A percentile compares a stretch with the other conserved stretches of the same genome.
Conservation (phyloP, 1,284 basidiomycete species). For the Ceratobasidium sp. region DNA sequence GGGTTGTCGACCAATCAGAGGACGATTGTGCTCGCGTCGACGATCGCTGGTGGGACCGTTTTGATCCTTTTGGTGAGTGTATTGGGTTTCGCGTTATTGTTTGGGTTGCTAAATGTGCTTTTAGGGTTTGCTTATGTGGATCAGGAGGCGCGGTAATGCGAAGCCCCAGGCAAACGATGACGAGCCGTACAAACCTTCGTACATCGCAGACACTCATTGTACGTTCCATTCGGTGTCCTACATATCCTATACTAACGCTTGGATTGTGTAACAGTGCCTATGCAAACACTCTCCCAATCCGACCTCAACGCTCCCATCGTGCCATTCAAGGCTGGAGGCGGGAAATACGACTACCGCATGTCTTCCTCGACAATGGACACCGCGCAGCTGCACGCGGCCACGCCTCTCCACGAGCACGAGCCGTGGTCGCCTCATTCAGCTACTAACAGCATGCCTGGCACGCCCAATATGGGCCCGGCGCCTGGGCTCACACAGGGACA, state of each 20-base stretch:
- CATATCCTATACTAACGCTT: not conserved
- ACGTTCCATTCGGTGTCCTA: not conserved
- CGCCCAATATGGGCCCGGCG: conserved; percentile 20
- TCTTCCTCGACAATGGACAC: conserved; percentile 41
- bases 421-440: conserved; percentile 7
- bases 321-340: conserved; percentile 9
- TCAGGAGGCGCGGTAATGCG: conserved; percentile 7
- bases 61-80: conserved; percentile 26
- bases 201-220: conserved; percentile 10
- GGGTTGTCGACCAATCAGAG: conserved; percentile 18
- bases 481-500: conserved; percentile 14
- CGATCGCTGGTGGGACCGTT: conserved; percentile 26
- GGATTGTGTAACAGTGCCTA: conserved; percentile 12
- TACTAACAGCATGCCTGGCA: conserved; percentile 8
- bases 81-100: no score
- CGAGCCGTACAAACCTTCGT: conserved; percentile 13
- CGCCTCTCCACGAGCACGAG: conserved; percentile 35
- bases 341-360: conserved; percentile 36
- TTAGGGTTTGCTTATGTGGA: conserved; percentile 27
- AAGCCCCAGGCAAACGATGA: conserved; percentile 7
- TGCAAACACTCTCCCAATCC: conserved; percentile 33
- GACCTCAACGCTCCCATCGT: conserved; percentile 13
- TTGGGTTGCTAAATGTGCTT: not conserved
- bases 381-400: conserved; percentile 23
- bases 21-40: conserved; percentile 34